Evolutionary conservation across 176 grass and related monocot species (phyloP), one percentile per base, ranked within the genome.

Genomic region (Triticum dicoccoides): DNA sequence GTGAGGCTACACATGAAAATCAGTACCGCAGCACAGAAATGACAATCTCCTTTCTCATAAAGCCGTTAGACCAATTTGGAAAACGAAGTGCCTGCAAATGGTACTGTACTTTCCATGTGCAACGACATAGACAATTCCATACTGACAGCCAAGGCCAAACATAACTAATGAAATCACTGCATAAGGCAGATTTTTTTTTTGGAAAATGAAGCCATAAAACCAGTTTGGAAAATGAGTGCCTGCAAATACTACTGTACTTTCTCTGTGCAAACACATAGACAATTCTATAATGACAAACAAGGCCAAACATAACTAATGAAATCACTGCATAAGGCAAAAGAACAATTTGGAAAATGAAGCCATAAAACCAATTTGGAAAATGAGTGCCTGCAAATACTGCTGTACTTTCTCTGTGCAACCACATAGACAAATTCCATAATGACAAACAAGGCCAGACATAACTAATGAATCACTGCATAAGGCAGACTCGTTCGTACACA

Each of bases 201-300:
- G 41, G 41, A 42, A 11, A 9, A 86, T 65, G 10, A 86, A 90
- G 34, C 30, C 14, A 80, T 27, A 3, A 27, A 65, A 41, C 39
- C 11, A 45, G 76, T 85, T 66, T 89, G 61, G 61, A 83, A 86
- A 86, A 78, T 69, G 49, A 45, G 47, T n/a, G 7, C 21, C 39
- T 39, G 13, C 23, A 80, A 77, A 66, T 66, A 32, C 8, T 86
- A 42, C 59, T 65, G 73, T 42, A 83, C 52, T 78, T 51, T 77
- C 84, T 24, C 17, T 79, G 32, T 67, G 59, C 23, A 65, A 83
- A 5, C 56, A 72, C 52, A 79, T 41, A 83, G 9, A 72, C 20
- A 87, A 12, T 9, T 77, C 51, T 18, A 86, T 56, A 49, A 62
- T 51, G 62, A 61, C 59, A 80, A 34, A 30, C 21, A 79, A 72